Evolutionary conservation across 2,329 filamentous ascomycete genomes (phyloP).

Genomic region (Clarireedia sp.): DNA sequence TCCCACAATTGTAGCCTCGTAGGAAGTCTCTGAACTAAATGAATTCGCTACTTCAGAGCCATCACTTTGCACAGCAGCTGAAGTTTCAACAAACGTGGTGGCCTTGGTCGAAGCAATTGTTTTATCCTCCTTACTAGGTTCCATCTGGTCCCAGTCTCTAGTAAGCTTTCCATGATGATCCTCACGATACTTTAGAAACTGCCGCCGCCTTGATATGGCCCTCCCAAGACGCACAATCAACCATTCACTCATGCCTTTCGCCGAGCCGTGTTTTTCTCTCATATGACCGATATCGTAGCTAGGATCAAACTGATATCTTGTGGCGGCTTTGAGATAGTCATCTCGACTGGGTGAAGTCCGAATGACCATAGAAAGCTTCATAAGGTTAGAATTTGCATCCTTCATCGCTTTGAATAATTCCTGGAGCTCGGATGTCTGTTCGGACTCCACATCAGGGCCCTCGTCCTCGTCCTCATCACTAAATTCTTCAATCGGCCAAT

Average conservation of each 20-base stretch:
- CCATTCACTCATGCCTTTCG: slow-evolving; percentile 15
- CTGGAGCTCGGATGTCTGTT: slow-evolving; percentile 19
- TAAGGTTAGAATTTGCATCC: slow-evolving; percentile 14
- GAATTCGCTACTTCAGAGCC: slow-evolving; percentile 9
- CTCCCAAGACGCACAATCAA: slow-evolving; percentile 25
- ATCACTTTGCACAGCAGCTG: not conserved
- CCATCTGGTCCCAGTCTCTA: slow-evolving; percentile 12
- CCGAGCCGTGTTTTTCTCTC: slow-evolving; percentile 17
- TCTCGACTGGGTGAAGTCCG: slow-evolving; percentile 18
- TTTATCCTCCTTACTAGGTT: not conserved
- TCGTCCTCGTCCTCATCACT: slow-evolving; percentile 15
- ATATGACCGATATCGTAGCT: slow-evolving; percentile 20
- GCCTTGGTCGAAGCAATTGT: slow-evolving; percentile 21
- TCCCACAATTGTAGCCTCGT: slow-evolving; percentile 16
- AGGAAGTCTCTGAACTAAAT: slow-evolving; percentile 21
- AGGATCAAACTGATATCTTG: slow-evolving; percentile 13
- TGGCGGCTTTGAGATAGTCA: slow-evolving; percentile 24
- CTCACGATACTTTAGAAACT: slow-evolving; percentile 27
- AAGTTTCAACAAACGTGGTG: slow-evolving; percentile 17
- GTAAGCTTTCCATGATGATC: slow-evolving; percentile 24
- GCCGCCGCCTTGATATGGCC: slow-evolving; percentile 26
- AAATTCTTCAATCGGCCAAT: slow-evolving; percentile 13
- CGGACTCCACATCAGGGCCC: not conserved
- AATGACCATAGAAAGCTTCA: slow-evolving; percentile 24
- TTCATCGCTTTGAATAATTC: slow-evolving; percentile 19